Base-by-base conservation (phyloP, 2,329 filamentous ascomycete species). In the Rachicladosporium sp. region DNA sequence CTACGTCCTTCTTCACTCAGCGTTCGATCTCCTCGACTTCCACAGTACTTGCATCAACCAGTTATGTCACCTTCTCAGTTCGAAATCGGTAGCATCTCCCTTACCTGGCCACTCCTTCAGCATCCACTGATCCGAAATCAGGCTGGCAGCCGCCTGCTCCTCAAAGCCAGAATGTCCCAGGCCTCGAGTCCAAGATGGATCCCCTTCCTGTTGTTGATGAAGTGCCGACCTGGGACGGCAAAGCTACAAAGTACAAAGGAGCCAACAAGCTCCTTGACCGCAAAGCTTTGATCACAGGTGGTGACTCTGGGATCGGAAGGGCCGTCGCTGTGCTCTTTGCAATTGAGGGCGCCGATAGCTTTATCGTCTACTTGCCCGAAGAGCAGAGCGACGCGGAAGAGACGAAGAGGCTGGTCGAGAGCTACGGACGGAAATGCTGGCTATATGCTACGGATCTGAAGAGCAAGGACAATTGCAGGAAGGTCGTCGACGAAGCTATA, bases 221-320 rank as follows among this genome's bases (percentile, higher is more conserved):
- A 43, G 61, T 88, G 2, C 83, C 83, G 0, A 78, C 75, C 4
- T 70, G 73, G 11, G 74, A 81, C 43, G 79, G 80, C 30, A 75
- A 76, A 9, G 78, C 74, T 50, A 74, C 82, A 51, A 71, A 71
- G 35, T 89, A 91, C 65, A 77, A 78, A 55, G 74, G 81, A 3
- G 80, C 83, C 1, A 78, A 76, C 36, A 93, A 91, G 63, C 73
- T 91, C 5, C 62, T 74, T 51, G 82, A 77, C 45, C 83, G 80
- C 61, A 82, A 76, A 43, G 82, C 83, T 6, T 61, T 91, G 42
- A 89, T 91, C 52, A 89, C 84, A 0, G 83, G 83, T 10, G 84
- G 84, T 3, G 83, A 89, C 59, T 80, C 74, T 5, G 83, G 84
- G 2, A 89, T 91, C 47, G 82, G 84, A 4, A 76, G 82, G 30